Conservation (phyloP, 441 rosid genomes). For the Brassica hybrid region DNA sequence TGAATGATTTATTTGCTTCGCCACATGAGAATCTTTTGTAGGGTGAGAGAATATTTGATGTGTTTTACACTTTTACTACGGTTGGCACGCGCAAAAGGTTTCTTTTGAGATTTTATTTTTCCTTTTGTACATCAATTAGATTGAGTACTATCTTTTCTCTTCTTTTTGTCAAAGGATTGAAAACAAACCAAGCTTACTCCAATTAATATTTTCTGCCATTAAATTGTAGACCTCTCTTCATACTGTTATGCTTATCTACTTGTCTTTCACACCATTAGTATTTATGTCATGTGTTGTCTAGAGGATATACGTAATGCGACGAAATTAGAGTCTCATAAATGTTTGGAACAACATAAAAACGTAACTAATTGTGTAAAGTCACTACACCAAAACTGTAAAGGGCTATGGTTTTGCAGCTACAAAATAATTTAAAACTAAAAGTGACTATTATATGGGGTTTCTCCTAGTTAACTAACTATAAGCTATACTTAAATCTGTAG, state of each 20-base stretch:
- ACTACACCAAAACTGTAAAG: not conserved
- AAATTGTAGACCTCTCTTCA: not conserved
- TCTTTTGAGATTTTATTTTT: not conserved
- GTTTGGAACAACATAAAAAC: not conserved
- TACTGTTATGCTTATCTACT: not conserved
- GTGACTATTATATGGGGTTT: not conserved
- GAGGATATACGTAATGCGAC: not conserved
- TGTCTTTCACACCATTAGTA: not conserved
- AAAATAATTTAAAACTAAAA: not conserved
- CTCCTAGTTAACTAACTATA: not conserved
- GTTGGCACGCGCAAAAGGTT: slow-evolving; percentile 4
- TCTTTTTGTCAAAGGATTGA: not conserved
- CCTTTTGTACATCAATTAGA: not conserved
- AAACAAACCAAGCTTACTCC: not conserved
- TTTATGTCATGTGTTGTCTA: not conserved
- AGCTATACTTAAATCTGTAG: not conserved
- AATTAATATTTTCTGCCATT: not conserved
- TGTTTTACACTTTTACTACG: slow-evolving; percentile 27
- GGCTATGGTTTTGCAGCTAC: slow-evolving; percentile 1
- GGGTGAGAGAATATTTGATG: slow-evolving; percentile 16
- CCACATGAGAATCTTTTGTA: slow-evolving; percentile 18
- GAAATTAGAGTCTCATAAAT: not conserved
- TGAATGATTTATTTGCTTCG: slow-evolving; percentile 13
- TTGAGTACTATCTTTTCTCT: not conserved
- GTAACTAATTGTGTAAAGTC: not conserved